Conservation (phyloP, 257 asterid species). For the Penstemon newberryi region DNA sequence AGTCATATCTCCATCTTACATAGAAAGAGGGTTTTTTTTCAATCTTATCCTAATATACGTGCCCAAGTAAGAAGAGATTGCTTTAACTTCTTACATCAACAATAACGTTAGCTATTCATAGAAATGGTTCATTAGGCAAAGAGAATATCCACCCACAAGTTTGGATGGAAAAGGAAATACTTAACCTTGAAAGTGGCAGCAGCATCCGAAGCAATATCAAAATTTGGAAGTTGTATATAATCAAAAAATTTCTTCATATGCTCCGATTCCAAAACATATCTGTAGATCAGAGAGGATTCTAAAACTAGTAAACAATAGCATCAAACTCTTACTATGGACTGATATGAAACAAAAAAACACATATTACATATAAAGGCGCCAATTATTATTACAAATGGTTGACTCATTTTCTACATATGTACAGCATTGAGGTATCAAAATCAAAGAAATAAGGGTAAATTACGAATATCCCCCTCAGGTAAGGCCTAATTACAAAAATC, state of each 20-base stretch:
- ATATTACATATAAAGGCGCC: background rate
- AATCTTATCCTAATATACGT: background rate
- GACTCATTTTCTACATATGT: constrained; percentile 13
- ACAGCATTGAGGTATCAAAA: constrained; percentile 10
- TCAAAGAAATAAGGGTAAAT: background rate
- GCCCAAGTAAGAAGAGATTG: background rate
- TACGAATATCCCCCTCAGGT: too few species aligned
- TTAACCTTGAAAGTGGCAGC: constrained; percentile 75
- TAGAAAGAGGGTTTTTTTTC: background rate
- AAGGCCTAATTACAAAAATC: too few species aligned
- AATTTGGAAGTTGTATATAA: constrained; percentile 63
- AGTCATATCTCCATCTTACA: background rate
- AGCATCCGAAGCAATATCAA: constrained; percentile 76
- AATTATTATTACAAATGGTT: constrained; percentile 6
- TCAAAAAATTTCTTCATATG: constrained; percentile 70
- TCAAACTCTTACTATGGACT: constrained; percentile 20
- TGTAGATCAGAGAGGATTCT: constrained; percentile 27
- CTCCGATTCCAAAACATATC: constrained; percentile 74
- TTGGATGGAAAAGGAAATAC: constrained; percentile 12
- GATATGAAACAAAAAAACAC: constrained; percentile 9
- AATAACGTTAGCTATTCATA: constrained; percentile 5
- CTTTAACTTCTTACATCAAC: background rate
- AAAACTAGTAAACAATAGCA: constrained; percentile 16
- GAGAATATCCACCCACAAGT: constrained; percentile 18
- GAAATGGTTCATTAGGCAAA: constrained; percentile 2